phyloP scores from a whole-genome alignment of 805 yeast species.

The Suhomyces emberorum region DNA sequence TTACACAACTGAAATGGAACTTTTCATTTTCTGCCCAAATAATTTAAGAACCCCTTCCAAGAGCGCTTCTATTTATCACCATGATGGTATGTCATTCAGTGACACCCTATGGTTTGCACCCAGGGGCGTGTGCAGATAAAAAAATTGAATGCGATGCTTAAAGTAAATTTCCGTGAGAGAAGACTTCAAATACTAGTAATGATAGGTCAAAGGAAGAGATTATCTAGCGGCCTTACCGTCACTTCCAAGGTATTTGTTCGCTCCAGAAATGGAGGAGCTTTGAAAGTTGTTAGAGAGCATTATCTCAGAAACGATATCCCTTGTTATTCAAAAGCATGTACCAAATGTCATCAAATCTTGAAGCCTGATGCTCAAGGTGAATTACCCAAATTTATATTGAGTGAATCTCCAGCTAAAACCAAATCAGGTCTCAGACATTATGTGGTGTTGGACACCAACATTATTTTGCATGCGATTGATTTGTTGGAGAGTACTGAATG shows the following conservation, averaged over 20 bases:
- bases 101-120: slow-evolving; percentile 1
- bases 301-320: slow-evolving; percentile 91
- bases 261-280: slow-evolving; percentile 84
- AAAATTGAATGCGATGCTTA: slow-evolving; percentile 8
- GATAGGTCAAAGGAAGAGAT: slow-evolving; percentile 30
- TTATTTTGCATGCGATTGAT: slow-evolving; percentile 85
- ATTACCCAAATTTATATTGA: slow-evolving; percentile 61
- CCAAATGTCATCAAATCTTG: slow-evolving; percentile 51
- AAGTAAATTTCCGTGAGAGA: neutral
- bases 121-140: neutral
- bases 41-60: too few relatives aligned
- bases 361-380: slow-evolving; percentile 67
- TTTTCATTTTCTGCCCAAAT: too few relatives aligned
- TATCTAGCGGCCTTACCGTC: slow-evolving; percentile 50
- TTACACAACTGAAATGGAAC: too few relatives aligned
- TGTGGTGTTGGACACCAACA: slow-evolving; percentile 81
- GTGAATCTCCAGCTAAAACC: slow-evolving; percentile 54
- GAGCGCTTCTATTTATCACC: too few relatives aligned
- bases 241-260: slow-evolving; percentile 89
- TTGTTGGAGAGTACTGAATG: slow-evolving; percentile 72
- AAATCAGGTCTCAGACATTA: slow-evolving; percentile 67
- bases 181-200: slow-evolving; percentile 6
- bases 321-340: slow-evolving; percentile 74
- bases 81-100: too few relatives aligned
- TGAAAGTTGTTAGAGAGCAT: slow-evolving; percentile 91